These are phyloP conservation scores for Torulaspora quercuum DNA, from an alignment of 805 yeast genomes.

Conservation along the genomic window DNA sequence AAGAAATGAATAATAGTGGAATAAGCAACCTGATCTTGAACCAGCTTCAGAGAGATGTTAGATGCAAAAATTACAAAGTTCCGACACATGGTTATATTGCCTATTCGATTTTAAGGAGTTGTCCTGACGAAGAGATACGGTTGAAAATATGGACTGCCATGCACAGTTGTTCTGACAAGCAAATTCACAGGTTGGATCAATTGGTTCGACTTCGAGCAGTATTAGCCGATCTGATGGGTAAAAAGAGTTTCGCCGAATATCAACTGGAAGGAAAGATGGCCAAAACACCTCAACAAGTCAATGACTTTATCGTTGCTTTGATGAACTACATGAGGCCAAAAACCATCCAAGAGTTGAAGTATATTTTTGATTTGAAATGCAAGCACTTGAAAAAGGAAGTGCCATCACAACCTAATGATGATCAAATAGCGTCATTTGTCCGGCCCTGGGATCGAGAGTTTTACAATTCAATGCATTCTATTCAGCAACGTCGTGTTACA, in stretches of 20 bases:
- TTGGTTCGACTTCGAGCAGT: constrained; percentile 64
- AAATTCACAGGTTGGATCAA: constrained; percentile 54
- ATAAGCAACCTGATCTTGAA: constrained; percentile 21
- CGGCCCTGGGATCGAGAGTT: constrained; percentile 94
- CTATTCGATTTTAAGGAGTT: constrained; percentile 56
- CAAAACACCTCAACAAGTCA: constrained; percentile 69
- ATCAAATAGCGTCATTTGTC: constrained; percentile 45
- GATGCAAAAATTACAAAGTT: constrained; percentile 44
- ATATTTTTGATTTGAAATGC: constrained; percentile 42
- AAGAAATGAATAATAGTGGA: constrained; percentile 21
- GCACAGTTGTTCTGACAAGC: constrained; percentile 62
- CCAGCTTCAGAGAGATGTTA: constrained; percentile 36
- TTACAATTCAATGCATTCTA: constrained; percentile 38
- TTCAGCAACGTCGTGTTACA: constrained; percentile 33
- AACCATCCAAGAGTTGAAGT: constrained; percentile 56
- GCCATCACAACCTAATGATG: constrained; percentile 29
- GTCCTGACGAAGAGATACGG: constrained; percentile 56
- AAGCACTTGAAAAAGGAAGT: constrained; percentile 21
- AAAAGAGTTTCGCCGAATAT: constrained; percentile 67
- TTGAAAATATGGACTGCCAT: constrained; percentile 69
- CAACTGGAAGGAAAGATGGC: constrained; percentile 91
- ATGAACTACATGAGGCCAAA: constrained; percentile 49
- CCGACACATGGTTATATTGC: constrained; percentile 66
- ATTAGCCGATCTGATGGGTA: constrained; percentile 71
- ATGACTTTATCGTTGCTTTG: constrained; percentile 60